Conservation (phyloP, 169 alveolate species). For the Sarcocystis neurona region DNA sequence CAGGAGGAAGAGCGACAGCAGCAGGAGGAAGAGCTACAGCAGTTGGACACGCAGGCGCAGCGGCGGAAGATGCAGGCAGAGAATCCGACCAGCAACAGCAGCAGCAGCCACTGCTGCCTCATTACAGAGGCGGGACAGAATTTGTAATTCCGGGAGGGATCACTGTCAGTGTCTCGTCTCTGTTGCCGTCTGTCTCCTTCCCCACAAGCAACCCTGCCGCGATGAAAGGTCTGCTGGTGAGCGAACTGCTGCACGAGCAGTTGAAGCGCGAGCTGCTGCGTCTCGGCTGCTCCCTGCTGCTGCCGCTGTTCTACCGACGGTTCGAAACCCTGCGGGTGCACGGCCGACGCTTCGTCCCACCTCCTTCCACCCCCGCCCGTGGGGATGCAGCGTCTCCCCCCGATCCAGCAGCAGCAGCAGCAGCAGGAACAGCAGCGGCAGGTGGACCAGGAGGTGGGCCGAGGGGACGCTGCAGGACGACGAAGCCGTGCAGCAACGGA, state of each 20-base stretch:
- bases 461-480: background rate
- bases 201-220: slow-evolving; percentile 3
- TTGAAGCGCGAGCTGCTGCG: slow-evolving; percentile 10
- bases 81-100: too few relatives aligned
- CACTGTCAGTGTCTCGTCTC: background rate
- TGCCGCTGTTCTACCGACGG: slow-evolving; percentile 22
- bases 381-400: background rate
- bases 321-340: slow-evolving; percentile 43
- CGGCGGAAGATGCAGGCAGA: too few relatives aligned
- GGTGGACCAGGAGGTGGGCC: background rate
- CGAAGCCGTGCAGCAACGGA: background rate
- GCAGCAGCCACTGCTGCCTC: background rate
- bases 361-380: background rate
- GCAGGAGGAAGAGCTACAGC: background rate
- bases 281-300: slow-evolving; percentile 38
- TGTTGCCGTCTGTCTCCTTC: background rate
- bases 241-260: background rate
- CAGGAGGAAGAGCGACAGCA: background rate
- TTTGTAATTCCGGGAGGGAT: background rate
- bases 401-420: slow-evolving; percentile 33
- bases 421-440: background rate
- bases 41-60: background rate
- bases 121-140: slow-evolving; percentile 30
- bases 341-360: slow-evolving; percentile 11
- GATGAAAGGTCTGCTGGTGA: background rate